Base-by-base conservation (phyloP, 2,329 filamentous ascomycete genomes). In the Ophiosphaerella herpotricha region DNA sequence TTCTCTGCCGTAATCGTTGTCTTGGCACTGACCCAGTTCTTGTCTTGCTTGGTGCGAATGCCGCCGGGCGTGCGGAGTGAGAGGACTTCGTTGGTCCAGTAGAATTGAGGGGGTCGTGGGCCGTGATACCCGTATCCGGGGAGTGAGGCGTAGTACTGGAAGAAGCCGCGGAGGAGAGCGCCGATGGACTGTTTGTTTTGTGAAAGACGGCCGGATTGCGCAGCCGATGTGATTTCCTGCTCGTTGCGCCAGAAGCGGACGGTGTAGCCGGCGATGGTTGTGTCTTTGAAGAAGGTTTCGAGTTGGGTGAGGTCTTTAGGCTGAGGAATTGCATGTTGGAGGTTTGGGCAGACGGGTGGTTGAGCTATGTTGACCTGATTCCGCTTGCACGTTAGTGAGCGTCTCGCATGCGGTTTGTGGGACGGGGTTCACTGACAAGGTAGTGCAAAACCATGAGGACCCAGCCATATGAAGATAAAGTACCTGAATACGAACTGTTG, bases 381-480 rank as follows among this genome's bases (percentile, higher is more conserved):
- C 9, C 7, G 11, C 4, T 29, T 8, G 7, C 26, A 29, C 9
- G 26, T 29, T 29, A 29, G 26, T 29, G 26, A 29, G 26, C 11
- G 26, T 29, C 26, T 29, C 26, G 11, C 26, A 29, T 29, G 26
- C 11, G 11, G 7, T 29, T 29, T 29, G 26, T 29, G 11, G 5
- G 11, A 11, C 11, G 11, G 26, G 11, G 26, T 29, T 29, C 4
- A 29, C 26, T 29, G 11, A 29, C 26, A 24, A 96, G 82, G 66
- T 93, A 96, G 73, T 97, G 92, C 13, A 96, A 77, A 4, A 95
- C 86, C 91, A 97, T 96, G 34, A 96, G 77, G 5, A 94, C 90
- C 72, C 93, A 97, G 42, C 92, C 91, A 64, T 96, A 96, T 58
- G 89, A 93, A 44, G 89, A 92, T 14, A 97, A 77, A 0, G 91